Evolutionary conservation across 768 basidiomycete species (phyloP).

Genomic region (Mycena polygramma): DNA sequence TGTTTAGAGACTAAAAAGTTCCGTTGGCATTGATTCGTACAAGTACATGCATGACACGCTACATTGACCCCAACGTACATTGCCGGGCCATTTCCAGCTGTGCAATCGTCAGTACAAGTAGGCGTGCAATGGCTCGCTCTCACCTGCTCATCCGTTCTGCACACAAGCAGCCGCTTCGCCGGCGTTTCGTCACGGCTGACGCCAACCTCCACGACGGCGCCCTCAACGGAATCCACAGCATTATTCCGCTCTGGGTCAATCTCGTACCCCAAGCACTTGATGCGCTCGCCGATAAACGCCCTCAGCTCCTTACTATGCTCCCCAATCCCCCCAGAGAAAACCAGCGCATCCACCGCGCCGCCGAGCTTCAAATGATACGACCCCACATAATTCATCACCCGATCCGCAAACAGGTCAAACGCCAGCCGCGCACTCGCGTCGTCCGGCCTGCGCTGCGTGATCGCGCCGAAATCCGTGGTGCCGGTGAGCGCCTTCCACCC

Average conservation of each 20-base stretch:
- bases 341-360: conserved; percentile 79
- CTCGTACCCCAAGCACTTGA: conserved; percentile 73
- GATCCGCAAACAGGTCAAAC: conserved; percentile 84
- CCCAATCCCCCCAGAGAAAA: conserved; percentile 92
- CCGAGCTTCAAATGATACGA: conserved; percentile 82
- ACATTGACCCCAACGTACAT: conserved; percentile 45
- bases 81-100: conserved; percentile 60
- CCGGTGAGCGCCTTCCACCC: conserved; percentile 87
- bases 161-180: conserved; percentile 63
- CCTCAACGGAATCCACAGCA: conserved; percentile 50
- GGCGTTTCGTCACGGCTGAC: conserved; percentile 35
- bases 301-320: conserved; percentile 78
- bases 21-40: no score
- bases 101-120: conserved; percentile 1
- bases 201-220: conserved; percentile 63
- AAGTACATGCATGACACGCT: no score
- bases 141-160: conserved; percentile 78
- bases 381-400: conserved; percentile 79
- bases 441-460: conserved; percentile 62
- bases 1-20: no score
- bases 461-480: conserved; percentile 84
- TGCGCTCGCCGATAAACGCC: conserved; percentile 63
- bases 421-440: conserved; percentile 67
- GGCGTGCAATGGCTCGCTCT: conserved; percentile 25
- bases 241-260: conserved; percentile 65